Evolutionary conservation across 192 early-diverging fungal genomes (phyloP), one percentile per base, ranked within the genome.

Genomic region (Backusella morwellensis): DNA sequence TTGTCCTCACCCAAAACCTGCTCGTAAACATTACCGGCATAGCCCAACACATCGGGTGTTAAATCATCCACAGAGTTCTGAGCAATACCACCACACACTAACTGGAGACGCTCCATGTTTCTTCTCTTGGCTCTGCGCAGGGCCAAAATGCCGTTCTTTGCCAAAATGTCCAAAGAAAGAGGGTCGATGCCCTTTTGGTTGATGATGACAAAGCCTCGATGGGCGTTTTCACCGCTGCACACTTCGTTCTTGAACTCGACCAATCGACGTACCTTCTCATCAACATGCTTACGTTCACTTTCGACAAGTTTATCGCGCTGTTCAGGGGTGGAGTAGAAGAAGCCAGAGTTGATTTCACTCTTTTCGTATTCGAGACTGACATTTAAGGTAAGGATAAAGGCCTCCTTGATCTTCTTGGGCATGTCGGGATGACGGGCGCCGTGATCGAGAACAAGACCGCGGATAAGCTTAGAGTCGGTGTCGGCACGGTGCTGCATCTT

Each of bases 101-200:
- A 84, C 84, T 99, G 97, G 68, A 99, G 90, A 50, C 97, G 92
- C 86, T 99, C 98, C 97, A 99, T 99, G 88, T 99, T 99, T 84
- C 98, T 92, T 82, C 98, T 90, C 91, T 99, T 99, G 72, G 97
- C 98, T 63, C 98, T 89, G 71, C 98, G 92, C 50, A 99, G 87
- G 11, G 96, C 97, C 59, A 99, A 80, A 83, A 99, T 99, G 72
- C 89, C 89, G 80, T 99, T 91, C 89, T 99, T 98, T 76, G 95
- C 95, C 78, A 99, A 87, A 26, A 99, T 88, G 85, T 99, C 98
- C 70, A 99, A 88, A 74, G 96, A 97, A 68, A 99, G 86, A 26
- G 98, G 98, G 79, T 99, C 98, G 76, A 99, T 97, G 68, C 98
- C 98, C 90, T 99, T 99, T 83, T 99, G 98, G 90, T 99, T 99